Conservation (phyloP, 1,284 basidiomycete genomes). For the Agaricales sp. region DNA sequence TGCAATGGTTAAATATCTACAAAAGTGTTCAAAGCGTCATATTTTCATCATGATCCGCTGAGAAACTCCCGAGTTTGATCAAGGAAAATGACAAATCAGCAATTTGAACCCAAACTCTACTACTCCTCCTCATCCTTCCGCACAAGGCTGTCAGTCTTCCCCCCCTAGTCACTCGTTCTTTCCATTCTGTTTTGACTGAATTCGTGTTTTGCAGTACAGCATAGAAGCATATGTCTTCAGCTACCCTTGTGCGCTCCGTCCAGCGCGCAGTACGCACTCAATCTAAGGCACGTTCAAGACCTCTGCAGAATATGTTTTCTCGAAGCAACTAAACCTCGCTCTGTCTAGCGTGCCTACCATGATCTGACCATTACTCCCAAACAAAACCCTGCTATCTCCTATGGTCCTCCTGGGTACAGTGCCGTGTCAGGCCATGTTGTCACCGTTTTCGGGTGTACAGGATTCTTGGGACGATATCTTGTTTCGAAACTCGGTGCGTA, state of each 20-base stretch:
- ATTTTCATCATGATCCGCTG: too few species aligned
- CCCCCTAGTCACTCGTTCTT: not conserved
- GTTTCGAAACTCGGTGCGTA: constrained; percentile 81
- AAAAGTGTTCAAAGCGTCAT: too few species aligned
- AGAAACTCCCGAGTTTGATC: too few species aligned
- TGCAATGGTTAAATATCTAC: too few species aligned
- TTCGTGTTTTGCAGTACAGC: too few species aligned
- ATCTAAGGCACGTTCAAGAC: not conserved
- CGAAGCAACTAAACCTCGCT: too few species aligned
- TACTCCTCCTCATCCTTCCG: not conserved
- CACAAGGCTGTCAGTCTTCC: not conserved
- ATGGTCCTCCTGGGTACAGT: constrained; percentile 79
- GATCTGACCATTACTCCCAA: constrained; percentile 55
- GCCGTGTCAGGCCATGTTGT: constrained; percentile 83
- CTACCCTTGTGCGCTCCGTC: not conserved
- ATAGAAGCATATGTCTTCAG: not conserved
- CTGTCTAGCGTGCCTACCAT: constrained; percentile 54
- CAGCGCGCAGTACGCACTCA: not conserved
- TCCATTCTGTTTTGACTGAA: not conserved
- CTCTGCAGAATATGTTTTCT: too few species aligned
- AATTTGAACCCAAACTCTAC: too few species aligned
- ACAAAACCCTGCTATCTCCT: constrained; percentile 57
- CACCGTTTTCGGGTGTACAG: constrained; percentile 96
- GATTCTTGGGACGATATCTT: constrained; percentile 92
- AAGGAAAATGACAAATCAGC: too few species aligned